phyloP scores from a whole-genome alignment of 139 green algal species.

The Closterium sp. region DNA sequence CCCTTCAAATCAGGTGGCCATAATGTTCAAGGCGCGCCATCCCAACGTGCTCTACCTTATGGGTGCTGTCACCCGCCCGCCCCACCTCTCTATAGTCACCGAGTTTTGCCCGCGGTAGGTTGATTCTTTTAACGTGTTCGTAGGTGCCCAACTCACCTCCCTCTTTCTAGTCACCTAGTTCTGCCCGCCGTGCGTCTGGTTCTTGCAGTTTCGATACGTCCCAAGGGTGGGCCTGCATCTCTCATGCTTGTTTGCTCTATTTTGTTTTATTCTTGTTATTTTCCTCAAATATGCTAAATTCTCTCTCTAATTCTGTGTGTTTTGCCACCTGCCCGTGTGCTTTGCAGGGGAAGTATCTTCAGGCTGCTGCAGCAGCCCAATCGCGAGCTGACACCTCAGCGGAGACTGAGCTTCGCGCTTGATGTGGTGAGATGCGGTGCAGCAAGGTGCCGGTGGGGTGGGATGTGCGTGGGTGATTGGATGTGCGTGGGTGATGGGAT shows the following conservation, averaged over 20 bases:
- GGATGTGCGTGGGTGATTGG: background rate
- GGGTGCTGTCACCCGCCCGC: slow-evolving; percentile 52
- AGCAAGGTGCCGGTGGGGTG: background rate
- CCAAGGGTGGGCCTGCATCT: no score
- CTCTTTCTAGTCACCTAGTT: no score
- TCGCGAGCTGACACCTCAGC: slow-evolving; percentile 1
- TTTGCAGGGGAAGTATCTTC: slow-evolving; percentile 39
- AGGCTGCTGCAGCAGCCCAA: slow-evolving; percentile 28
- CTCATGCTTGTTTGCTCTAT: no score
- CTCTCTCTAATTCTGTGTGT: no score
- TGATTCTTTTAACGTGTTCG: no score
- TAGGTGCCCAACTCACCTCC: no score
- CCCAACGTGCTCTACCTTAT: slow-evolving; percentile 59
- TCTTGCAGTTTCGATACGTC: no score
- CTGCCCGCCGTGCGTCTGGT: no score
- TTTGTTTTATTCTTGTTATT: no score
- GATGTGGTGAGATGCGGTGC: slow-evolving; percentile 30
- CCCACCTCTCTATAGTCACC: slow-evolving; percentile 76
- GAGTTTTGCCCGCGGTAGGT: slow-evolving; percentile 59
- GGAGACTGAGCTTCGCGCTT: slow-evolving; percentile 39
- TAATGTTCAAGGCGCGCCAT: slow-evolving; percentile 59
- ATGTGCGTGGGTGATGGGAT: background rate
- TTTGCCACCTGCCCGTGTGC: no score
- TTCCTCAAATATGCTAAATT: no score
- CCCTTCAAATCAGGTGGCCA: slow-evolving; percentile 36